Evolutionary conservation across 2,329 filamentous ascomycete genomes (phyloP), one percentile per base, ranked within the genome.

Genomic region (Pseudogymnoascus sp.): DNA sequence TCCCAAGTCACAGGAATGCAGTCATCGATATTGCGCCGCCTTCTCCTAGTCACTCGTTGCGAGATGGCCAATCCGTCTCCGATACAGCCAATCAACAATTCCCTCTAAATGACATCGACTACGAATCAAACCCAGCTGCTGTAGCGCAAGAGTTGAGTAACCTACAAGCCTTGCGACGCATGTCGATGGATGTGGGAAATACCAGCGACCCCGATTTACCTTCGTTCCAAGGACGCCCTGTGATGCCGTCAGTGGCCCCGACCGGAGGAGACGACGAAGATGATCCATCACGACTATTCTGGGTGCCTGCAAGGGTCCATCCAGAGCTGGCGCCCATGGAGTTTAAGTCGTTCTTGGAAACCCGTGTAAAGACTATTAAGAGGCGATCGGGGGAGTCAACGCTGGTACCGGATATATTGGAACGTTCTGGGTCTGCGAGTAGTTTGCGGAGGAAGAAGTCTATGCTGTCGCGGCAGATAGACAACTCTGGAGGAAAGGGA

Each of bases 331-430:
- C 94, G 2, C 94, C 94, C 1, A 92, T 89, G 70, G 94, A 97
- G 68, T 99, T 97, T 79, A 97, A 96, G 74, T 93, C 88, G 1
- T 99, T 97, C 67, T 82, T 99, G 2, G 93, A 99, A 70, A 95
- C 92, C 65, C 87, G 92, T 70, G 90, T 97, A 11, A 89, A 96
- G 67, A 88, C 90, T 36, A 96, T 97, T 68, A 87, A 91, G 72
- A 82, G 92, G 66, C 85, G 90, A 68, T 96, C 92, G 1, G 87
- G 88, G 22, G 91, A 87, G 87, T 81, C 65, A 80, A 80, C 37
- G 76, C 85, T 30, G 75, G 81, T 5, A 81, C 87, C 65, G 76
- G 82, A 68, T 66, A 65, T 80, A 67, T 64, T 83, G 70, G 77
- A 85, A 64, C 74, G 81, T 74, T 74, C 83, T 75, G 72, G 77